phyloP scores from a whole-genome alignment of 345 rosid genomes.

The Arabidopsis thaliana region TAIR10.1 NC_003070.9:1283001-1283500 shows the following conservation, averaged over 20 bases:
- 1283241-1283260: slow-evolving; percentile 58
- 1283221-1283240: slow-evolving; percentile 19
- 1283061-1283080: slow-evolving; percentile 86
- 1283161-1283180: slow-evolving; percentile 54
- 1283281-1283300: slow-evolving; percentile 76
- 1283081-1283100: slow-evolving; percentile 69
- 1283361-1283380: slow-evolving; percentile 16
- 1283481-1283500: slow-evolving; percentile 91
- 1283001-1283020: neutral
- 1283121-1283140: slow-evolving; percentile 93
- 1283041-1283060: slow-evolving; percentile 14
- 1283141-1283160: slow-evolving; percentile 96
- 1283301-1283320: slow-evolving; percentile 93
- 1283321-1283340: slow-evolving; percentile 51
- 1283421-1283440: neutral
- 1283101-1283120: slow-evolving; percentile 97
- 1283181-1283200: neutral
- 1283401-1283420: neutral
- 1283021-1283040: neutral
- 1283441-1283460: slow-evolving; percentile 9
- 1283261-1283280: slow-evolving; percentile 76
- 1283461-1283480: slow-evolving; percentile 31
- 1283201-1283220: slow-evolving; percentile 17
- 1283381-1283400: neutral
- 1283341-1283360: slow-evolving; percentile 20